A percentile compares a stretch with the other conserved stretches of the same genome.
Evolutionary conservation across 2,329 filamentous ascomycete genomes (phyloP).

Genomic region (Penicillium sp.): DNA sequence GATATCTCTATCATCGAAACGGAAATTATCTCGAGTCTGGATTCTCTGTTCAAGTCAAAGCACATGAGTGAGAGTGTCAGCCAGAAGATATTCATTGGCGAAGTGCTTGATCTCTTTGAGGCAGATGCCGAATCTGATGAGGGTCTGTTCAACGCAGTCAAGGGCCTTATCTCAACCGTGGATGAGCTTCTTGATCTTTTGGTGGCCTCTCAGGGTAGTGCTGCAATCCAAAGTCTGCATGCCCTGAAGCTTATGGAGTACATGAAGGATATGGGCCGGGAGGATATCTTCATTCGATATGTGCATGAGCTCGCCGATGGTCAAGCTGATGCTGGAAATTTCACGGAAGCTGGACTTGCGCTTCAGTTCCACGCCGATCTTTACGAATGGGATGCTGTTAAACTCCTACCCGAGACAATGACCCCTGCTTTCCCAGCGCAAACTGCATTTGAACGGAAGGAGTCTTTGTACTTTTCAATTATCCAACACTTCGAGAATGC

Average conservation of each 20-base stretch:
- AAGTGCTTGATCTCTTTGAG: constrained; percentile 79
- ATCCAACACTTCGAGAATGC: constrained; percentile 93
- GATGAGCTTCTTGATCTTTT: constrained; percentile 90
- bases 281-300: constrained; percentile 94
- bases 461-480: constrained; percentile 89
- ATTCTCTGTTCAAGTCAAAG: constrained; percentile 86
- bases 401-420: constrained; percentile 62
- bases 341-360: constrained; percentile 84
- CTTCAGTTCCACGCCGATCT: constrained; percentile 88
- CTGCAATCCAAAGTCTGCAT: constrained; percentile 77
- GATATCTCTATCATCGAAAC: constrained; percentile 89
- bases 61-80: constrained; percentile 83
- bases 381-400: constrained; percentile 83
- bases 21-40: constrained; percentile 93
- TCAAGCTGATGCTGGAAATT: constrained; percentile 74
- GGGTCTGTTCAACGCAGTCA: constrained; percentile 72
- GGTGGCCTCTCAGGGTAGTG: constrained; percentile 81
- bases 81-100: constrained; percentile 88
- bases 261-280: constrained; percentile 92
- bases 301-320: constrained; percentile 85
- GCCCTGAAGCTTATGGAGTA: constrained; percentile 93
- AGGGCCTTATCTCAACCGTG: constrained; percentile 77
- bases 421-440: constrained; percentile 82
- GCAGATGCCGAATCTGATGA: constrained; percentile 69
- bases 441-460: constrained; percentile 87